A percentile compares a stretch with the other conserved stretches of the same genome.
These are phyloP conservation scores for Vitellaria paradoxa DNA, from an alignment of 179 eudicot species.

Conservation along the genomic window DNA sequence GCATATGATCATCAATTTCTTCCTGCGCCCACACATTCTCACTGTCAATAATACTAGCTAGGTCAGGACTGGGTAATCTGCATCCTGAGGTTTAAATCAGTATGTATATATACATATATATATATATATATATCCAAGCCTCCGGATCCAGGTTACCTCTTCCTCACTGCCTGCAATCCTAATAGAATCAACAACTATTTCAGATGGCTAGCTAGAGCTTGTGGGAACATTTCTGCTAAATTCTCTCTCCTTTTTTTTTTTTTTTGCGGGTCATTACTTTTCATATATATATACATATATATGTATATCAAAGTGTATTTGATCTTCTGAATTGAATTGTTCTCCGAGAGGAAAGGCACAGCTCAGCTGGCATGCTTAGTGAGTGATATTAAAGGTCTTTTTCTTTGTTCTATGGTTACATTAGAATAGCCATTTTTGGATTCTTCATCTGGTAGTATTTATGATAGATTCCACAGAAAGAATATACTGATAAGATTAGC, in stretches of 20 bases:
- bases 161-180: conserved; percentile 14
- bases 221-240: not conserved
- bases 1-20: not conserved
- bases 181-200: too few relatives aligned
- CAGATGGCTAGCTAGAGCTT: not conserved
- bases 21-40: not conserved
- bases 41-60: not conserved
- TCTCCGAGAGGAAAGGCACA: too few relatives aligned
- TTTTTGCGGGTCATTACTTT: too few relatives aligned
- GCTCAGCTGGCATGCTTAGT: too few relatives aligned
- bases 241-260: too few relatives aligned
- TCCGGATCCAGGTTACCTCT: conserved; percentile 37
- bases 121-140: conserved; percentile 20
- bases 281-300: too few relatives aligned
- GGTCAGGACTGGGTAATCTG: conserved; percentile 36
- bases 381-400: too few relatives aligned
- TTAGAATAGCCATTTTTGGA: not conserved
- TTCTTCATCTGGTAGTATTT: not conserved
- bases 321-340: too few relatives aligned
- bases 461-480: too few relatives aligned
- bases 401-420: too few relatives aligned
- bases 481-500: too few relatives aligned
- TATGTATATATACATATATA: not conserved
- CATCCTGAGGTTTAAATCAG: conserved; percentile 43
- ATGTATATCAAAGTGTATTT: too few relatives aligned